Conservation (phyloP, 495 filamentous ascomycete species). For the Trichoderma parareesei region DNA sequence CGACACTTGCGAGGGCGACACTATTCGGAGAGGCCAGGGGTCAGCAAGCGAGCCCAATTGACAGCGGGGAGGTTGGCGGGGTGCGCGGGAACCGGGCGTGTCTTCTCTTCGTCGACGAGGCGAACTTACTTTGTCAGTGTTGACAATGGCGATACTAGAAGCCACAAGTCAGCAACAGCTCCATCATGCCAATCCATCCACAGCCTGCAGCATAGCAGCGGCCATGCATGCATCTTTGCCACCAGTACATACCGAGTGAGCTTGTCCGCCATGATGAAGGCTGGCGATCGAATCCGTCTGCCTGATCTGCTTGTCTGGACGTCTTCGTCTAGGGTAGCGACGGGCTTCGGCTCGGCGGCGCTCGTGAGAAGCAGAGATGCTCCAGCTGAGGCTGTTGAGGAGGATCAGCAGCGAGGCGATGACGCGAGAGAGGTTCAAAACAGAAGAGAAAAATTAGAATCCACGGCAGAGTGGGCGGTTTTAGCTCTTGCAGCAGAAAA, state of each 20-base stretch:
- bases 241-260: conserved; percentile 59
- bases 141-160: conserved; percentile 91
- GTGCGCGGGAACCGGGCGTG: conserved; percentile 16
- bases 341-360: not conserved
- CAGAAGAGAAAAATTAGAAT: conserved; percentile 6
- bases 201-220: not conserved
- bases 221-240: not conserved
- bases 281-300: not conserved
- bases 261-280: conserved; percentile 67
- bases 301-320: not conserved
- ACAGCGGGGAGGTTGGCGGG: conserved; percentile 13
- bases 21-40: not conserved
- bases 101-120: no score
- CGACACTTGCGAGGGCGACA: conserved; percentile 65
- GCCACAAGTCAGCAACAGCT: not conserved
- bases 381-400: not conserved
- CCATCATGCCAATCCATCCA: not conserved
- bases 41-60: conserved; percentile 12
- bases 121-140: conserved; percentile 73
- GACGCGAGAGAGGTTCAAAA: not conserved
- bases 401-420: not conserved
- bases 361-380: not conserved
- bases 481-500: not conserved
- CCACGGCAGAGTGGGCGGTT: not conserved
- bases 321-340: conserved; percentile 12